Percentiles rank a stretch among this genome's conserved stretches.
Conservation (phyloP, 2,329 filamentous ascomycete species). For the Nemania sp. region DNA sequence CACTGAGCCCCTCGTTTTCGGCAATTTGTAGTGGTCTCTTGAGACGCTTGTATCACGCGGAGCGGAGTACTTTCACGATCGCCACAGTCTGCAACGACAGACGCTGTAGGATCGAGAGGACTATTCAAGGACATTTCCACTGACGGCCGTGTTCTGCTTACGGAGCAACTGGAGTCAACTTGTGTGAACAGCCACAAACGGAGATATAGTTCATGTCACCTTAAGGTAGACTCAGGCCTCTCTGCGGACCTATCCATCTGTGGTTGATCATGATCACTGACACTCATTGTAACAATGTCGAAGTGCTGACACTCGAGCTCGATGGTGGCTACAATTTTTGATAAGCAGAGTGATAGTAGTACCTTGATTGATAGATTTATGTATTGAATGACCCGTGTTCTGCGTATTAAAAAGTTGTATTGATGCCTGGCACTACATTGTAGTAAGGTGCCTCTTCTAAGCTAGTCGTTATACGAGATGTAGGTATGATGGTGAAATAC, state of each 20-base stretch:
- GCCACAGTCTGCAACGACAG: neutral
- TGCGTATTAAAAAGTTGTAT: no score
- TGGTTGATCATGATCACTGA: neutral
- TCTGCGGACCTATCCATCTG: neutral
- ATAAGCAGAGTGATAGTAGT: neutral
- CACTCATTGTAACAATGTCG: neutral
- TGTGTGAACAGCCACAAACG: neutral
- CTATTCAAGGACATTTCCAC: neutral
- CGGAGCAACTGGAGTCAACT: neutral
- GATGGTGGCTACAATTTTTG: neutral
- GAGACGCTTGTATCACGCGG: neutral
- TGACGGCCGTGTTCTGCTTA: neutral
- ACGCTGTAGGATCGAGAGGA: slow-evolving; percentile 6
- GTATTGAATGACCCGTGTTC: no score
- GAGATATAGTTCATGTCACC: neutral
- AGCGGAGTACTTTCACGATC: no score
- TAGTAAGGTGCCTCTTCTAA: no score
- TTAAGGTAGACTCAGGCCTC: neutral
- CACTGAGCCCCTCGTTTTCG: slow-evolving; percentile 13
- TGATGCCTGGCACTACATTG: no score
- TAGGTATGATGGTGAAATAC: no score
- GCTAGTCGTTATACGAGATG: no score
- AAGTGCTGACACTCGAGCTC: neutral
- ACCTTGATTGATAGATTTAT: no score
- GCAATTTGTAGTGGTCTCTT: neutral